A percentile compares a stretch with the other conserved stretches of the same genome.
Evolutionary conservation across 1,284 basidiomycete genomes (phyloP).

Genomic region (Blastosporella zonata): DNA sequence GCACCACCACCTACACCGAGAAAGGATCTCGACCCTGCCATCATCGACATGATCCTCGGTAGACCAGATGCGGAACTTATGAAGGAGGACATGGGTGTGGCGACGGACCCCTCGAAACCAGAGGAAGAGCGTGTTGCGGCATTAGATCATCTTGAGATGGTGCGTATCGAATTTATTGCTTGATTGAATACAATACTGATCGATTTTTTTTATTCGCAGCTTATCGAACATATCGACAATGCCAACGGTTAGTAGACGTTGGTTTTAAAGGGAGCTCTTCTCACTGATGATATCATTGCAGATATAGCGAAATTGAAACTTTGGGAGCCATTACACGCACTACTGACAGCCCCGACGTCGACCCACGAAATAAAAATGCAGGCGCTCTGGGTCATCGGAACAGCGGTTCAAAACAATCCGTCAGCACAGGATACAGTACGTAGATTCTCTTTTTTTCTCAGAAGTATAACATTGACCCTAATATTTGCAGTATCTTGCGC

Average conservation of each 20-base stretch:
- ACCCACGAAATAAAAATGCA: slow-evolving; percentile 68
- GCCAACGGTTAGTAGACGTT: slow-evolving; percentile 70
- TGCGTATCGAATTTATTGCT: slow-evolving; percentile 30
- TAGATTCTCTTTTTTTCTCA: slow-evolving; percentile 16
- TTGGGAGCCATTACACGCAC: slow-evolving; percentile 78
- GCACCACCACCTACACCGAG: slow-evolving; percentile 33
- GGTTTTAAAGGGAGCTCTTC: not conserved
- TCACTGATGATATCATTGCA: slow-evolving; percentile 25
- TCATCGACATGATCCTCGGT: slow-evolving; percentile 86
- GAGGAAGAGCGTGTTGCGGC: slow-evolving; percentile 76
- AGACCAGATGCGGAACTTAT: slow-evolving; percentile 83
- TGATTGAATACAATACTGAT: not conserved
- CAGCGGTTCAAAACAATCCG: slow-evolving; percentile 94
- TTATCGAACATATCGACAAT: slow-evolving; percentile 94
- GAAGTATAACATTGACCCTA: slow-evolving; percentile 2
- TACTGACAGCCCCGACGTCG: slow-evolving; percentile 57
- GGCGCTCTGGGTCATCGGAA: slow-evolving; percentile 90
- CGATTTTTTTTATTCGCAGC: slow-evolving; percentile 38
- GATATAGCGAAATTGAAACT: slow-evolving; percentile 83
- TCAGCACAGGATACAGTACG: slow-evolving; percentile 83
- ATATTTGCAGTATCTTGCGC: slow-evolving; percentile 60
- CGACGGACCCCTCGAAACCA: slow-evolving; percentile 57
- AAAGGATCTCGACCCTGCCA: slow-evolving; percentile 66
- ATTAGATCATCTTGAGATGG: slow-evolving; percentile 96
- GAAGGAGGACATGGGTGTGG: slow-evolving; percentile 81